These are phyloP conservation scores for Thelonectria discophora DNA, from an alignment of 2,329 filamentous ascomycete species.

Conservation along the genomic window DNA sequence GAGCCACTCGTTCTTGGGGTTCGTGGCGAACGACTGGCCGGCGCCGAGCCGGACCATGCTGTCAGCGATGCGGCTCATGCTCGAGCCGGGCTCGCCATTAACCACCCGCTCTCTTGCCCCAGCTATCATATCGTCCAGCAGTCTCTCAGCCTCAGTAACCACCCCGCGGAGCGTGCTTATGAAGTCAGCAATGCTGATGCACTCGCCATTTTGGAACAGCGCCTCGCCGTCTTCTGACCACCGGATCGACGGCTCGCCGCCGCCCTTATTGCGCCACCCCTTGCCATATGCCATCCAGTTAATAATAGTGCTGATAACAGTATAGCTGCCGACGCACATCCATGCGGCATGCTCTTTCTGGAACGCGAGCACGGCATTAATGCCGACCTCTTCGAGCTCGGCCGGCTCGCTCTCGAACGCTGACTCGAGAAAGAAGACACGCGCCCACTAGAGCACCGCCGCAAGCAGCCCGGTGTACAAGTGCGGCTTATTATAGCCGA, in stretches of 20 bases:
- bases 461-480: conserved; percentile 20
- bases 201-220: conserved; percentile 22
- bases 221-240: conserved; percentile 23
- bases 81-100: no score
- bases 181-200: conserved; percentile 15
- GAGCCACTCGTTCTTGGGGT: conserved; percentile 22
- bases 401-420: conserved; percentile 7
- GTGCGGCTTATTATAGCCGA: conserved; percentile 18
- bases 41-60: conserved; percentile 17
- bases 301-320: conserved; percentile 24
- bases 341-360: conserved; percentile 4
- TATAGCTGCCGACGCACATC: conserved; percentile 19
- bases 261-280: conserved; percentile 20
- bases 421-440: conserved; percentile 26
- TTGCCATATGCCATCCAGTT: conserved; percentile 25
- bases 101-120: conserved; percentile 6
- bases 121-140: no score
- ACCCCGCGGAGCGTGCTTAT: conserved; percentile 1
- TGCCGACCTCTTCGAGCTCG: conserved; percentile 12
- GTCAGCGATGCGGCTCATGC: conserved; percentile 17
- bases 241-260: conserved; percentile 13
- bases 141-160: background rate
- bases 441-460: conserved; percentile 14
- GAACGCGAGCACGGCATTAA: conserved; percentile 16
- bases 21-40: conserved; percentile 24